A percentile compares a stretch with the other conserved stretches of the same genome.
These are phyloP conservation scores for Arthrobotrys sinensis DNA, from an alignment of 2,329 filamentous ascomycete species.

Conservation along the genomic window DNA sequence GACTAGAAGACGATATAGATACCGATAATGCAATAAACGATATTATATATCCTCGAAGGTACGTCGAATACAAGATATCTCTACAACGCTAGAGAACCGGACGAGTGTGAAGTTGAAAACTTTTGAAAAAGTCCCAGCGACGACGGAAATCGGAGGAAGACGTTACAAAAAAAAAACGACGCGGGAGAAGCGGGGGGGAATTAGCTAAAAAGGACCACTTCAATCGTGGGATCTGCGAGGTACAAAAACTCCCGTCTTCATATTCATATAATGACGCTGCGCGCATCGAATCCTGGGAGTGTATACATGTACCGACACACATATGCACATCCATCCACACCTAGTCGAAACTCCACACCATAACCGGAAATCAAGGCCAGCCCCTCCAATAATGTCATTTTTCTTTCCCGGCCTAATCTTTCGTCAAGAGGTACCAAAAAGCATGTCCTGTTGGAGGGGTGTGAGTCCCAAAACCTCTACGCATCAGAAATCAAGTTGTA, in stretches of 20 bases:
- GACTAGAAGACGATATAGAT: background rate
- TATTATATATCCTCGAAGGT: background rate
- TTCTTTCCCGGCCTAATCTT: background rate
- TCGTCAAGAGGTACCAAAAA: constrained; percentile 2
- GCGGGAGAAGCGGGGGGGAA: constrained; percentile 47
- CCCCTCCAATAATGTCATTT: constrained; percentile 37
- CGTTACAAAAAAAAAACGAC: constrained; percentile 13
- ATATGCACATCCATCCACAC: background rate
- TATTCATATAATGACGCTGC: constrained; percentile 27
- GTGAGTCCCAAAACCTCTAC: constrained; percentile 28
- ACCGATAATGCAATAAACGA: background rate
- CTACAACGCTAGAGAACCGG: constrained; percentile 9
- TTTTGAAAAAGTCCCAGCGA: constrained; percentile 1
- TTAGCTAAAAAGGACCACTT: constrained; percentile 15
- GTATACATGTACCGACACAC: constrained; percentile 15
- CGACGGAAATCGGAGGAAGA: constrained; percentile 3
- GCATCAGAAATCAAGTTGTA: constrained; percentile 27
- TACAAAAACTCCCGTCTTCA: constrained; percentile 36
- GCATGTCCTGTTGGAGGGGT: constrained; percentile 3
- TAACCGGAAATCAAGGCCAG: constrained; percentile 41
- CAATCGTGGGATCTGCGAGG: constrained; percentile 57
- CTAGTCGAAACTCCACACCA: background rate
- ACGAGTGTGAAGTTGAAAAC: background rate
- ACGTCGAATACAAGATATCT: constrained; percentile 5
- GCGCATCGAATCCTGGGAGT: background rate